These are phyloP conservation scores for Lactarius trivialis DNA, from an alignment of 768 basidiomycete genomes.

Conservation along the genomic window DNA sequence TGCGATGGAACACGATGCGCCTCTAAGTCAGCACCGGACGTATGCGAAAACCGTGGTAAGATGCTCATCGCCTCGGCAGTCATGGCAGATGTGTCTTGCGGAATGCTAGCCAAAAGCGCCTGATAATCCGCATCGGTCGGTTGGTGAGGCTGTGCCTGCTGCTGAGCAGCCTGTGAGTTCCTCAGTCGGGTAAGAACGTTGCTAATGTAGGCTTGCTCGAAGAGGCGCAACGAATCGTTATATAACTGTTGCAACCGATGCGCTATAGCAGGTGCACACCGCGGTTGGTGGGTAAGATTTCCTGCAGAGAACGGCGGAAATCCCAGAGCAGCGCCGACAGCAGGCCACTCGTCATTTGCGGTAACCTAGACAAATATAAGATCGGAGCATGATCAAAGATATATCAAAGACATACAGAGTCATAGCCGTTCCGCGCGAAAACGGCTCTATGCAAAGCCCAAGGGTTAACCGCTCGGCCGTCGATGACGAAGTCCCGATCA, in stretches of 20 bases:
- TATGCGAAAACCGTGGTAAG: conserved; percentile 18
- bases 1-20: conserved; percentile 11
- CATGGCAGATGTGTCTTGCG: neutral
- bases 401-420: neutral
- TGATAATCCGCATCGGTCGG: conserved; percentile 18
- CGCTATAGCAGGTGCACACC: conserved; percentile 6
- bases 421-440: conserved; percentile 6
- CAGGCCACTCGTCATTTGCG: conserved; percentile 13
- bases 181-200: neutral
- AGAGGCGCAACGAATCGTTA: conserved; percentile 1
- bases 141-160: conserved; percentile 8
- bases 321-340: conserved; percentile 6
- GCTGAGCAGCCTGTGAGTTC: neutral
- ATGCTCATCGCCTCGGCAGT: conserved; percentile 9
- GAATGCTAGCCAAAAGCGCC: conserved; percentile 4
- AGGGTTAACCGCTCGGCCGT: neutral
- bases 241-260: conserved; percentile 10
- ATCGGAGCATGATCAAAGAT: neutral
- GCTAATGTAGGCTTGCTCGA: conserved; percentile 11
- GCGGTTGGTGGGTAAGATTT: neutral
- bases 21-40: conserved; percentile 15
- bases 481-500: conserved; percentile 10
- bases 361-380: conserved; percentile 3
- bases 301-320: neutral
- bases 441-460: conserved; percentile 9